phyloP scores from a whole-genome alignment of 179 eudicot species.

The Sideroxylon spinosum region DNA sequence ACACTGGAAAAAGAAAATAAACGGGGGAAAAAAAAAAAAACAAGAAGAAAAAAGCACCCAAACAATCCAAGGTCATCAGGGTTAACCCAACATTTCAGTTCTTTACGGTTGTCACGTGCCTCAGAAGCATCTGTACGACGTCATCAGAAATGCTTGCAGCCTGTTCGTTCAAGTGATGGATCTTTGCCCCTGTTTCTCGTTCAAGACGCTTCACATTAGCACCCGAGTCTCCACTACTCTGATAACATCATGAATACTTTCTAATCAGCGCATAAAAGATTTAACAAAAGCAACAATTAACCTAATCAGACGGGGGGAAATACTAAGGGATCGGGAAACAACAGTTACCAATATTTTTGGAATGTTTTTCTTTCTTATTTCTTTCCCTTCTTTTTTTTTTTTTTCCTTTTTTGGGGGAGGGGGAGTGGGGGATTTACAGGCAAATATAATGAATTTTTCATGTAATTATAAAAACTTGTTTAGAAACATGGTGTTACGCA shows the following conservation, averaged over 20 bases:
- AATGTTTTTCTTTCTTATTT: too few relatives aligned
- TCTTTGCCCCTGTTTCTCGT: conserved; percentile 67
- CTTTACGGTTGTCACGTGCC: conserved; percentile 68
- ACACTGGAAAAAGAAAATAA: too few relatives aligned
- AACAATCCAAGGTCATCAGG: neutral
- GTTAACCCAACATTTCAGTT: conserved; percentile 27
- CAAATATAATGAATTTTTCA: neutral
- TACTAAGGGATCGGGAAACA: neutral
- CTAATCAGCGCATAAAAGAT: neutral
- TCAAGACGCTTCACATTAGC: conserved; percentile 95
- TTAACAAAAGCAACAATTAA: neutral
- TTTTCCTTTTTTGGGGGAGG: too few relatives aligned
- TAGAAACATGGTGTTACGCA: neutral
- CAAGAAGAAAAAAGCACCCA: neutral
- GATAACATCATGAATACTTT: conserved; percentile 18
- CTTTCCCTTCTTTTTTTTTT: too few relatives aligned
- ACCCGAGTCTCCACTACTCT: conserved; percentile 95
- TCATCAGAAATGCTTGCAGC: conserved; percentile 69
- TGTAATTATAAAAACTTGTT: neutral
- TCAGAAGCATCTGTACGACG: conserved; percentile 77
- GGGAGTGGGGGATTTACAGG: neutral
- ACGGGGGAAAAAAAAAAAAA: neutral
- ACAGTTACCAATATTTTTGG: neutral
- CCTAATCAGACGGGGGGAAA: neutral
- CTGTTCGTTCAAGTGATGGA: conserved; percentile 57